Evolutionary conservation across 2,329 filamentous ascomycete species (phyloP).

Genomic region (Verticillium klebahnii): DNA sequence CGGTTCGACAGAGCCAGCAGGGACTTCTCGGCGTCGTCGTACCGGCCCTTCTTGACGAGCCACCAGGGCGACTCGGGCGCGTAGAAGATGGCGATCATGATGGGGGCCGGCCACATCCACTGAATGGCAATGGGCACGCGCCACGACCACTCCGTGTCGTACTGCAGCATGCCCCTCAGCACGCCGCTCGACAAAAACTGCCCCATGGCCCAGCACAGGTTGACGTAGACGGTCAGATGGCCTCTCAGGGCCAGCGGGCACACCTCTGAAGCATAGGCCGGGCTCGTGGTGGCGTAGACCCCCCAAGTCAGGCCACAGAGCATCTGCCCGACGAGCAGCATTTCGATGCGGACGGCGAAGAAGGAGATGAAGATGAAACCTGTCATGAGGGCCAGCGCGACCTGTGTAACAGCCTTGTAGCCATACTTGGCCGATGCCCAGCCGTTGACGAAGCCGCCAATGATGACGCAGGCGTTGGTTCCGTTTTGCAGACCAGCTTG

Average conservation of each 20-base stretch:
- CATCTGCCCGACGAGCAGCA: slow-evolving; percentile 39
- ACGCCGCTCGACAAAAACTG: slow-evolving; percentile 36
- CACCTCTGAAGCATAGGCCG: slow-evolving; percentile 39
- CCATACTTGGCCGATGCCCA: slow-evolving; percentile 35
- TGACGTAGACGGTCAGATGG: slow-evolving; percentile 37
- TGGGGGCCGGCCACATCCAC: slow-evolving; percentile 34
- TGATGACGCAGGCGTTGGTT: slow-evolving; percentile 28
- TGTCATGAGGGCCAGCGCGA: slow-evolving; percentile 31
- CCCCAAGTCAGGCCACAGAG: slow-evolving; percentile 41
- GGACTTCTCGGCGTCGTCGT: slow-evolving; percentile 26
- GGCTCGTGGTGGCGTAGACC: slow-evolving; percentile 37
- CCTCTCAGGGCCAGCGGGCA: slow-evolving; percentile 34
- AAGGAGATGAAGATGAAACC: slow-evolving; percentile 44
- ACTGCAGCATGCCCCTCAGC: slow-evolving; percentile 28
- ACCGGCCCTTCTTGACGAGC: slow-evolving; percentile 30
- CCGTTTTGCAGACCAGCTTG: slow-evolving; percentile 45
- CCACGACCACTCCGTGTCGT: slow-evolving; percentile 31
- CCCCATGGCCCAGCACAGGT: slow-evolving; percentile 38
- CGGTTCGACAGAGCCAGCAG: slow-evolving; percentile 22
- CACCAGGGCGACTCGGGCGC: slow-evolving; percentile 41
- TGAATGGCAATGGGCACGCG: slow-evolving; percentile 34
- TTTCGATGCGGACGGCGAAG: slow-evolving; percentile 37
- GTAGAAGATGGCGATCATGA: slow-evolving; percentile 29
- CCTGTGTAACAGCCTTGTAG: slow-evolving; percentile 31
- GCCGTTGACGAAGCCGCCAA: slow-evolving; percentile 35